Conservation (phyloP, 1,284 basidiomycete genomes). For the Ustilago tritici region DNA sequence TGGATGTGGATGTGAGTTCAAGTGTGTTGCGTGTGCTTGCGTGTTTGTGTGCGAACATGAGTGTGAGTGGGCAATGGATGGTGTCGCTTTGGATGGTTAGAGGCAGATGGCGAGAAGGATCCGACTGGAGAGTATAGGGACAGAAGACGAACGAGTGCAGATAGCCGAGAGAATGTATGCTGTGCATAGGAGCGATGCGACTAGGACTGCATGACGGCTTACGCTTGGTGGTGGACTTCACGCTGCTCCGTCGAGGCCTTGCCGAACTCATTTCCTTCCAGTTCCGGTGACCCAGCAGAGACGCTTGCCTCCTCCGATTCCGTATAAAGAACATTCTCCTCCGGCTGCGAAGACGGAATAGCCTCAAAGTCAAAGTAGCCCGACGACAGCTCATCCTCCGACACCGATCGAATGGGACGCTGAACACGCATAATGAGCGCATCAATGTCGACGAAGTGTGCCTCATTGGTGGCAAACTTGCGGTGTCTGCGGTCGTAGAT, state of each 20-base stretch:
- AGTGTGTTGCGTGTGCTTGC: background rate
- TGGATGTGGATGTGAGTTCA: background rate
- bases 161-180: background rate
- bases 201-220: slow-evolving; percentile 3
- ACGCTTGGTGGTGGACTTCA: background rate
- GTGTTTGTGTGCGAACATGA: background rate
- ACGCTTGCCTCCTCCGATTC: slow-evolving; percentile 44
- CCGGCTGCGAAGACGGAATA: slow-evolving; percentile 42
- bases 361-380: slow-evolving; percentile 37
- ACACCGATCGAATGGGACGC: slow-evolving; percentile 41
- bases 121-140: background rate
- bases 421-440: slow-evolving; percentile 80
- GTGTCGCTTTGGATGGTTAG: background rate
- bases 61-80: background rate
- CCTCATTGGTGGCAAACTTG: slow-evolving; percentile 83
- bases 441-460: slow-evolving; percentile 87
- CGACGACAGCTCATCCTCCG: slow-evolving; percentile 35
- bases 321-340: slow-evolving; percentile 26
- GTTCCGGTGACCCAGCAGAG: slow-evolving; percentile 34
- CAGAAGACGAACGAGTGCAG: background rate
- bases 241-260: background rate
- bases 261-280: slow-evolving; percentile 8
- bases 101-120: background rate
- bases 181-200: background rate
- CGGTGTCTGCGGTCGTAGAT: slow-evolving; percentile 81